Percentiles rank a stretch among this genome's conserved stretches.
Conservation (phyloP, 2,329 filamentous ascomycete species). For the Aspergillus sojae region DNA sequence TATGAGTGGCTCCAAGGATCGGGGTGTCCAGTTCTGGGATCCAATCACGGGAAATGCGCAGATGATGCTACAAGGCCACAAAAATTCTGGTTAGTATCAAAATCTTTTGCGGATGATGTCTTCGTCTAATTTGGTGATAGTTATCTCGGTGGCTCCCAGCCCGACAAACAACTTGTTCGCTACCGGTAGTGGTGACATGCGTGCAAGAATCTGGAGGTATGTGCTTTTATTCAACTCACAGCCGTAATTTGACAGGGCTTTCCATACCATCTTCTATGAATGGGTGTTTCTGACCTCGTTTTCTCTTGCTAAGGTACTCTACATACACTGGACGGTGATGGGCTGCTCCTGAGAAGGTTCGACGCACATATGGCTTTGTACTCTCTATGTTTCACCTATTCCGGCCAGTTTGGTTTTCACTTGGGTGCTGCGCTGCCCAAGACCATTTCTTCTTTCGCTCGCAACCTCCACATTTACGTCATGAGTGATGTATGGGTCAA, state of each 20-base stretch:
- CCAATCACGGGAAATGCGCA: slow-evolving; percentile 89
- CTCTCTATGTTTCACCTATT: slow-evolving; percentile 15
- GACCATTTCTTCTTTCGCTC: neutral
- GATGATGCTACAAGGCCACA: slow-evolving; percentile 98
- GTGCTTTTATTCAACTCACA: slow-evolving; percentile 17
- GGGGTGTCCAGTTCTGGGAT: slow-evolving; percentile 98
- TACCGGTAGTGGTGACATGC: slow-evolving; percentile 96
- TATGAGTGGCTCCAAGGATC: slow-evolving; percentile 94
- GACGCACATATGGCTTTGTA: slow-evolving; percentile 35
- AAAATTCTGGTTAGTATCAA: slow-evolving; percentile 73
- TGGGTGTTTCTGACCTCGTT: slow-evolving; percentile 13
- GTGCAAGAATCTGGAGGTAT: slow-evolving; percentile 93
- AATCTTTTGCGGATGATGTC: neutral
- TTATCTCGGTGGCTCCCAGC: slow-evolving; percentile 95
- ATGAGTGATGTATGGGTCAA: slow-evolving; percentile 4
- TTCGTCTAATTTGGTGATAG: slow-evolving; percentile 46
- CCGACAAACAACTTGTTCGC: slow-evolving; percentile 87
- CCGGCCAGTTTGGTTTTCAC: slow-evolving; percentile 9
- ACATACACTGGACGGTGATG: slow-evolving; percentile 43
- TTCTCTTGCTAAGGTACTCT: slow-evolving; percentile 35
- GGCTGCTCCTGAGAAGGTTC: slow-evolving; percentile 29
- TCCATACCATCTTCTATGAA: neutral
- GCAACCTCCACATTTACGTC: neutral
- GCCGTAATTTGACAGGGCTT: neutral
- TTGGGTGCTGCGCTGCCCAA: neutral